Evolutionary conservation across 306 rosid species (phyloP), one percentile per base, ranked within the genome.

Genomic region (Psophocarpus tetragonolobus): DNA sequence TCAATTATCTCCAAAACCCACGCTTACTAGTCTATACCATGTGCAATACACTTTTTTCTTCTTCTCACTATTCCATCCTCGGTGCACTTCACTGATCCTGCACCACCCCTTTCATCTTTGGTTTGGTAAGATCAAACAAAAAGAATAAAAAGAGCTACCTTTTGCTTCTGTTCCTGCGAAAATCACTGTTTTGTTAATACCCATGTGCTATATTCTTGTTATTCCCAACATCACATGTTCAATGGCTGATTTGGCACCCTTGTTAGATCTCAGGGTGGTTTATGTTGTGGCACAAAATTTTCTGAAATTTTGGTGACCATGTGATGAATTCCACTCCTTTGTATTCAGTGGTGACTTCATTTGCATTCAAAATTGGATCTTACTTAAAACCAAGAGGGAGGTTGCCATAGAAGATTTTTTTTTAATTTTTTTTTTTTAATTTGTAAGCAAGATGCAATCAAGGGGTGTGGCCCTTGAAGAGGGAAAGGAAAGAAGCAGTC

Each of bases 401-500:
- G 71, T 84, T 73, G 3, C 30, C 20, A 62, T 62, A 75, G 14
- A 65, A 56, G 45, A 14, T 61, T 1, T 8, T 32, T 5, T n/a
- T 38, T 18, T 11, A 6, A 8, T 12, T 45, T 21, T 3, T 20
- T 56, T 61, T 47, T 15, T 21, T 75, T 67, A 2, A 10, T 35
- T 75, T 45, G 3, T 39, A 1, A 75, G 68, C 78, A 82, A 82
- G 87, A 92, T 95, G 97, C 97, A 90, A 63, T 84, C 91, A 23
- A 87, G 97, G 82, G 97, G 56, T 67, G 76, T 75, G 81, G 77
- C 89, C 23, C 23, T 84, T 51, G 99, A 96, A 84, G 98, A 92
- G 84, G 97, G 96, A 58, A 90, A 88, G 71, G 92, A 90, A 58
- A 83, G 97, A 75, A 44, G 81, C 27, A 85, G 62, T 71, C 94